phyloP scores from a whole-genome alignment of 768 basidiomycete genomes.

The Pseudohyphozyma bogoriensis region DNA sequence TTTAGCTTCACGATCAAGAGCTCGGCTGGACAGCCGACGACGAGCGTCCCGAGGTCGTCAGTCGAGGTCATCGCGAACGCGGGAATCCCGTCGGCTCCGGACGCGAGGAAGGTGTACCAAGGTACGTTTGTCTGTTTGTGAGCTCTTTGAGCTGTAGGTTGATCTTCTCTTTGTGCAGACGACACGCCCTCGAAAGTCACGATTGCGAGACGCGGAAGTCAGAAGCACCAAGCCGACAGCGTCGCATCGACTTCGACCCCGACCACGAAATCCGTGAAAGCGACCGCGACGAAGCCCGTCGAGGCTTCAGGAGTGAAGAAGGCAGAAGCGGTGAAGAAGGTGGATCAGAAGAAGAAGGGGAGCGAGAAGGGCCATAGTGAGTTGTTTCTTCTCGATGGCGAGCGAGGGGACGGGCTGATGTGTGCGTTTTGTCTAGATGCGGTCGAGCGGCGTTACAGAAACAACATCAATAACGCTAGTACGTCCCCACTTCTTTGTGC shows the following conservation, averaged over 20 bases:
- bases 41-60: not conserved
- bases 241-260: conserved; percentile 7
- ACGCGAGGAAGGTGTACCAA: not conserved
- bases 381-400: no score
- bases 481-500: no score
- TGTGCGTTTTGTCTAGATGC: no score
- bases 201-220: no score
- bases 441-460: no score
- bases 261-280: not conserved
- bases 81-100: not conserved
- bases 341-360: no score
- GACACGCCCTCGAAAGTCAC: not conserved
- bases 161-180: not conserved
- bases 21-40: not conserved
- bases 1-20: not conserved
- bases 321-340: no score
- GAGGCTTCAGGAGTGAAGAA: no score
- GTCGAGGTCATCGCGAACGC: conserved; percentile 26
- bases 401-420: no score
- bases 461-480: no score
- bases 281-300: not conserved
- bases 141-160: not conserved
- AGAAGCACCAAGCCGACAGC: not conserved
- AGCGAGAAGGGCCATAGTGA: no score
- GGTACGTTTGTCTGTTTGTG: no score